Evolutionary conservation across 805 yeast genomes (phyloP).

Genomic region (Schizosaccharomyces lindneri): DNA sequence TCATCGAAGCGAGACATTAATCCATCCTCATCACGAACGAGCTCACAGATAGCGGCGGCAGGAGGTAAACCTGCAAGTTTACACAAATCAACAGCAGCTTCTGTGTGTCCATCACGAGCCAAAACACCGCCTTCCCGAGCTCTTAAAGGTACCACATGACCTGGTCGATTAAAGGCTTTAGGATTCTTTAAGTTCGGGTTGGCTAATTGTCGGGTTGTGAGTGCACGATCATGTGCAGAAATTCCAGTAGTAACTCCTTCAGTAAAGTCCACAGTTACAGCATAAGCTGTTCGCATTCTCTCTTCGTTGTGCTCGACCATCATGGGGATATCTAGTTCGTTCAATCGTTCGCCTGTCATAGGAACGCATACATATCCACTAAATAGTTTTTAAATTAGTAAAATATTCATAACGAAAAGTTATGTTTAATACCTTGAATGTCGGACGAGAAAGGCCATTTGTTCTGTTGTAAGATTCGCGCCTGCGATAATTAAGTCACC

Average conservation of each 20-base stretch:
- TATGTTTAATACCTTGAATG: constrained; percentile 13
- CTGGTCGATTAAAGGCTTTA: constrained; percentile 63
- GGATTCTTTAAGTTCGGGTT: constrained; percentile 26
- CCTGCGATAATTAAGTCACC: constrained; percentile 96
- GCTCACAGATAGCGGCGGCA: constrained; percentile 80
- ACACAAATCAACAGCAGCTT: constrained; percentile 81
- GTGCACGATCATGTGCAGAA: constrained; percentile 77
- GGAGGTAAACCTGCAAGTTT: constrained; percentile 51
- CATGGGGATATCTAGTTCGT: constrained; percentile 50
- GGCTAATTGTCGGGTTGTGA: constrained; percentile 55
- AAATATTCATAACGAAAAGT: neutral
- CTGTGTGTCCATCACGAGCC: constrained; percentile 83
- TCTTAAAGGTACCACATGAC: constrained; percentile 79
- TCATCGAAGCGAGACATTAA: constrained; percentile 84
- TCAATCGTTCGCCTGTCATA: constrained; percentile 51
- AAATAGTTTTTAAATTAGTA: neutral
- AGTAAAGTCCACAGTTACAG: constrained; percentile 65
- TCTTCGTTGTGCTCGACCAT: constrained; percentile 46
- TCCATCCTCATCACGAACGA: constrained; percentile 82
- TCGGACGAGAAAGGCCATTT: constrained; percentile 85
- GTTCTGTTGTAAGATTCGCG: constrained; percentile 42
- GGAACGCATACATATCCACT: constrained; percentile 86
- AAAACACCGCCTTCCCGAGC: constrained; percentile 69
- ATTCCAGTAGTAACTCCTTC: constrained; percentile 94
- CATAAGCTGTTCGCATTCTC: constrained; percentile 91